Conservation (phyloP, 2,329 filamentous ascomycete species). For the Bipolaris bicolor region DNA sequence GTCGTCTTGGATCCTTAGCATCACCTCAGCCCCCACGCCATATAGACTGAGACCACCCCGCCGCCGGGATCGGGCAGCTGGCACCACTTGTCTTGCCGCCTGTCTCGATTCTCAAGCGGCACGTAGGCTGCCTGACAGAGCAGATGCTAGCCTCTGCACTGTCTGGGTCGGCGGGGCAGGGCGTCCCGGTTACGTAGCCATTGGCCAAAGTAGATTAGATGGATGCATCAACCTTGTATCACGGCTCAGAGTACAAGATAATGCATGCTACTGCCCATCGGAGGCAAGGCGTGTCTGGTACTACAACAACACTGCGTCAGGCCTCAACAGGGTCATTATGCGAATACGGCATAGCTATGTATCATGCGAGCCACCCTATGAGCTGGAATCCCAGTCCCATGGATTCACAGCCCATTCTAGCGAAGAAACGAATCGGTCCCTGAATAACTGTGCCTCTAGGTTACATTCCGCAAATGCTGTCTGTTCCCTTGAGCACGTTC, state of each 20-base stretch:
- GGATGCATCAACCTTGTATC: slow-evolving; percentile 9
- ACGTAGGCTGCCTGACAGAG: slow-evolving; percentile 13
- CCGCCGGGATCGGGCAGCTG: slow-evolving; percentile 3
- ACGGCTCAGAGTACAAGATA: slow-evolving; percentile 7
- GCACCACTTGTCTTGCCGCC: slow-evolving; percentile 5
- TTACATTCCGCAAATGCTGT: not conserved
- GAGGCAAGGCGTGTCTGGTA: slow-evolving; percentile 2
- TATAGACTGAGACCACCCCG: not conserved
- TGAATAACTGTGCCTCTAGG: not conserved
- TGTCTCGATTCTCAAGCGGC: slow-evolving; percentile 8
- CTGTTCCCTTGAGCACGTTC: not conserved
- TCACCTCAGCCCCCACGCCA: slow-evolving; percentile 3
- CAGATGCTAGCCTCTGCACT: slow-evolving; percentile 9
- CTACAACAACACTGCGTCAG: slow-evolving; percentile 1
- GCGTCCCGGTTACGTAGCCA: slow-evolving; percentile 6
- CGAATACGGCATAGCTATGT: not conserved
- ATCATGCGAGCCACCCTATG: not conserved
- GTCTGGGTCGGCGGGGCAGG: slow-evolving; percentile 14
- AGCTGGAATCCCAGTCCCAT: not conserved
- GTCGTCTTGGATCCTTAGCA: not conserved
- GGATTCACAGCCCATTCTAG: not conserved
- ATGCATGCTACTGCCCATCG: slow-evolving; percentile 3
- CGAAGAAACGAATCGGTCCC: not conserved
- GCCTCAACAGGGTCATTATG: not conserved
- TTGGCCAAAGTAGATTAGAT: slow-evolving; percentile 21